Conservation (phyloP, 73 alveolate species). For the Stentor coeruleus region DNA sequence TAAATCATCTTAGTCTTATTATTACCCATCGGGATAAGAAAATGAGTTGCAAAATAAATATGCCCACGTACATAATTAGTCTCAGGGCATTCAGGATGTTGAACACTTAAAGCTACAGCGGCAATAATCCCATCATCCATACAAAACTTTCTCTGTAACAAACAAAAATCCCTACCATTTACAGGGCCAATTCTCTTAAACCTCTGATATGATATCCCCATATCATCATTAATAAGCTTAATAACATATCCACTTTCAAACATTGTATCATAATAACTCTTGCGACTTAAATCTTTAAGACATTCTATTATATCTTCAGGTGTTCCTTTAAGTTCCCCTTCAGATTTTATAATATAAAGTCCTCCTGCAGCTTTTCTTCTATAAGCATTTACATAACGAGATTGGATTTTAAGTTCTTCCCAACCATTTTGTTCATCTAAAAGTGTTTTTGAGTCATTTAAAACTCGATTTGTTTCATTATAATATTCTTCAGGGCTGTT, state of each 20-base stretch:
- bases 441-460: background rate
- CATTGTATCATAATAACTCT: background rate
- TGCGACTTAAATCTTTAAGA: background rate
- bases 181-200: background rate
- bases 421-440: background rate
- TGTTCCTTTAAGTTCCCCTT: background rate
- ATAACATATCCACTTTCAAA: background rate
- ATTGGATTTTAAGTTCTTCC: background rate
- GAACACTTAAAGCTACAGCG: background rate
- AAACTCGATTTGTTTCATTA: background rate
- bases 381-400: background rate
- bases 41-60: background rate
- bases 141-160: background rate
- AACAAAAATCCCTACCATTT: background rate
- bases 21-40: background rate
- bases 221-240: background rate
- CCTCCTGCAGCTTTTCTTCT: constrained; percentile 7
- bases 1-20: background rate
- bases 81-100: background rate
- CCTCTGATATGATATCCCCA: background rate
- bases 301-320: background rate
- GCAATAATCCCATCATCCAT: background rate
- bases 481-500: no score
- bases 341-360: background rate
- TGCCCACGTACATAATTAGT: background rate